phyloP scores from a whole-genome alignment of 331 rosid species.

The Rosa hybrid region DNA sequence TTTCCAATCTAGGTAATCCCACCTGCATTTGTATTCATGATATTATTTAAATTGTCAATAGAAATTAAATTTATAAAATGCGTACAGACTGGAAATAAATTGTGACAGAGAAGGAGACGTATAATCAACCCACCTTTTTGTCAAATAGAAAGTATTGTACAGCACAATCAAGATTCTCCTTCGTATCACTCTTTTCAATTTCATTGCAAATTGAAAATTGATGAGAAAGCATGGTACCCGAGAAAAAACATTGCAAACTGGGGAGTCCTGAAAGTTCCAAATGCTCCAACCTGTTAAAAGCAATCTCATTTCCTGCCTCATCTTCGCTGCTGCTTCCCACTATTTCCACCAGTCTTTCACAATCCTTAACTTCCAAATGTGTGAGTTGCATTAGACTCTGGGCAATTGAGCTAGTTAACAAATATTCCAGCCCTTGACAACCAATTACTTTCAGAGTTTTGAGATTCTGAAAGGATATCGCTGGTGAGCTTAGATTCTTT shows the following conservation, averaged over 20 bases:
- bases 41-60: neutral
- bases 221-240: too few species aligned
- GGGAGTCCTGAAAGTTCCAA: too few species aligned
- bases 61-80: too few species aligned
- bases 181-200: neutral
- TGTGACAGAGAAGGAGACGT: too few species aligned
- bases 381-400: neutral
- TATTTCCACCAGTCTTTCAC: neutral
- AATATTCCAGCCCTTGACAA: neutral
- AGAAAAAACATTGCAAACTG: too few species aligned
- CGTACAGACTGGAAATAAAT: too few species aligned
- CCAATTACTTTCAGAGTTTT: neutral
- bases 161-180: neutral
- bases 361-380: neutral
- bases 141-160: neutral
- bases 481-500: neutral
- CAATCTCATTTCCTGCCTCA: too few species aligned
- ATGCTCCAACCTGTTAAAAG: too few species aligned
- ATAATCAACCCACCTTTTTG: neutral
- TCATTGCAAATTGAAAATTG: neutral
- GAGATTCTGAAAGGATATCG: neutral
- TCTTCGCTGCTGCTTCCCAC: neutral
- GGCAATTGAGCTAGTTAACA: neutral
- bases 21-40: neutral
- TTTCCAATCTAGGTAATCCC: slow-evolving; percentile 1